Percentiles rank a stretch among this genome's conserved stretches.
These are phyloP conservation scores for Penicillium sp. DNA, from an alignment of 2,329 filamentous ascomycete species.

Conservation along the genomic window DNA sequence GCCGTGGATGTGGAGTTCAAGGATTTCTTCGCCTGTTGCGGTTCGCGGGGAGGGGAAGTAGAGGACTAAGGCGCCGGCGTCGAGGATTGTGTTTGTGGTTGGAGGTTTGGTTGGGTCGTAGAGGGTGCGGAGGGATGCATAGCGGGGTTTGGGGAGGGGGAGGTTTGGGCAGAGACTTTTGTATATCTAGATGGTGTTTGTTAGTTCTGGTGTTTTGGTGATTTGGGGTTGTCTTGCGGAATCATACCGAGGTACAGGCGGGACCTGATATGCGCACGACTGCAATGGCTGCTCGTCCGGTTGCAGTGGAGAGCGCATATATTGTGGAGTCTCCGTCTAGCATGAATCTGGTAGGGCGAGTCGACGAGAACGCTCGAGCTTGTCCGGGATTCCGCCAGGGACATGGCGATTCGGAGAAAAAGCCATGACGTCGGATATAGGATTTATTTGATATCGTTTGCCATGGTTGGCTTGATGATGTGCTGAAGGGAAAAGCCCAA, in stretches of 20 bases:
- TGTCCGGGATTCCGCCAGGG: constrained; percentile 1
- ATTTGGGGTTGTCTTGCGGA: neutral
- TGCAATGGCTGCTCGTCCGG: constrained; percentile 84
- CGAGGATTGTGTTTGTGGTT: constrained; percentile 53
- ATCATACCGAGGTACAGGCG: constrained; percentile 63
- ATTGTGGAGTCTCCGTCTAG: constrained; percentile 60
- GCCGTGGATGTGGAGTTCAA: constrained; percentile 94
- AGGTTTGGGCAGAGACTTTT: constrained; percentile 58
- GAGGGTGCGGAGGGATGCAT: constrained; percentile 72
- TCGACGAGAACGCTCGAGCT: constrained; percentile 26
- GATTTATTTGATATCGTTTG: constrained; percentile 8
- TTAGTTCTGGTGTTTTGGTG: neutral
- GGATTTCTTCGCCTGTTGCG: constrained; percentile 85
- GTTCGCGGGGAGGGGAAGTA: constrained; percentile 79
- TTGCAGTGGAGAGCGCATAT: constrained; percentile 84
- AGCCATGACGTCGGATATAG: constrained; percentile 13
- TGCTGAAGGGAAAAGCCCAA: constrained; percentile 28
- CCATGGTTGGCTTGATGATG: constrained; percentile 21
- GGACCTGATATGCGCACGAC: constrained; percentile 84
- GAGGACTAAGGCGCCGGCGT: constrained; percentile 75
- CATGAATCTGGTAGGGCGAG: constrained; percentile 14
- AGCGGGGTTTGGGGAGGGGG: constrained; percentile 56
- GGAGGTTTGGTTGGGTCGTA: constrained; percentile 54
- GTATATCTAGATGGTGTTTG: constrained; percentile 57
- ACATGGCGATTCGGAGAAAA: constrained; percentile 1